A percentile compares a stretch with the other conserved stretches of the same genome.
Conservation (phyloP, 768 basidiomycete species). For the Suillus alpinus region DNA sequence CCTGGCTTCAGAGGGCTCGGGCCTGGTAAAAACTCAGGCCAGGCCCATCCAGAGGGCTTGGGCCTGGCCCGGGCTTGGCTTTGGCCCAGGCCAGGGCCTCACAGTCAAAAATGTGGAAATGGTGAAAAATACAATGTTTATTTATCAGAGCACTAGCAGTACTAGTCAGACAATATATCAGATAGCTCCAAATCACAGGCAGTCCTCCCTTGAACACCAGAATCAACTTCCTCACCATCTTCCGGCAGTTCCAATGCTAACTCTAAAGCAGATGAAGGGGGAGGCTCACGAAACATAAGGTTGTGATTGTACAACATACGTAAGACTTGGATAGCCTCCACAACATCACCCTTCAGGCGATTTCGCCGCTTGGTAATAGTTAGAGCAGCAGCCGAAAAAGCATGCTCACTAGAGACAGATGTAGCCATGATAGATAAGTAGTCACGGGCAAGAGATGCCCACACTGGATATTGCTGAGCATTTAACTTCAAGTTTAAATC, state of each 20-base stretch:
- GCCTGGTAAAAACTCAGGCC: no score
- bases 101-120: no score
- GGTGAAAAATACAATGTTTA: no score
- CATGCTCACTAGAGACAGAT: constrained; percentile 37
- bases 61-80: no score
- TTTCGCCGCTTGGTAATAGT: constrained; percentile 35
- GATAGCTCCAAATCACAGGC: background rate
- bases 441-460: constrained; percentile 36
- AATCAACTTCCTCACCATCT: background rate
- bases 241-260: background rate
- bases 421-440: constrained; percentile 38
- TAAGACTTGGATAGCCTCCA: constrained; percentile 32
- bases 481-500: background rate
- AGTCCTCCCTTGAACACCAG: background rate
- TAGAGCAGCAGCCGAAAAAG: constrained; percentile 40
- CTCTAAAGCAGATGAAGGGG: constrained; percentile 3
- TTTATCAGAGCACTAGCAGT: no score
- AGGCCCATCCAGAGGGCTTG: no score
- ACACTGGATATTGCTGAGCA: constrained; percentile 20
- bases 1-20: no score
- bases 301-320: constrained; percentile 19
- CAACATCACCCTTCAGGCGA: constrained; percentile 32
- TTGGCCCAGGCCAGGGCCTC: no score
- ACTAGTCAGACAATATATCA: no score
- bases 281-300: constrained; percentile 20